These are phyloP conservation scores for Verticillium klebahnii DNA, from an alignment of 2,329 filamentous ascomycete species.

Conservation along the genomic window DNA sequence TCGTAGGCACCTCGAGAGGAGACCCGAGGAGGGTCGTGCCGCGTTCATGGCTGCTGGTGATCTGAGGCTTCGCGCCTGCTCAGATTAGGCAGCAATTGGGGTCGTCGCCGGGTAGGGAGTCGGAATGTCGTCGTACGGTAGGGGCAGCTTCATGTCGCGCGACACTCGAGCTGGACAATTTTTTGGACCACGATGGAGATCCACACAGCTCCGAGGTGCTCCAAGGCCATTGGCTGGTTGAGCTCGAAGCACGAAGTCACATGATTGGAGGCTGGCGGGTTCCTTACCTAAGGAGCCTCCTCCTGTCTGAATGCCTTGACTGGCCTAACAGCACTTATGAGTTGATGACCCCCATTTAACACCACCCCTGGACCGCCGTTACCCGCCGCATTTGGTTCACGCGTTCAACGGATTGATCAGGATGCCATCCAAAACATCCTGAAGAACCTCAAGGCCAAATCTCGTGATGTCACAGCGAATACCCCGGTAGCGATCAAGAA, in stretches of 20 bases:
- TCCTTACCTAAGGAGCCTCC: neutral
- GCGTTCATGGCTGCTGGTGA: constrained; percentile 43
- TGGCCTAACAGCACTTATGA: no score
- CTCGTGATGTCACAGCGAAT: neutral
- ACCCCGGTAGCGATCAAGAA: neutral
- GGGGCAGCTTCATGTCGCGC: constrained; percentile 4
- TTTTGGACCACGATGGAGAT: constrained; percentile 1
- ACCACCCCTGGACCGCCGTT: no score
- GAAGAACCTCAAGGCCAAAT: neutral
- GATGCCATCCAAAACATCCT: neutral
- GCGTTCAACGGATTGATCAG: neutral
- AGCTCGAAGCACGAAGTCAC: neutral
- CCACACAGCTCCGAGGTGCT: neutral
- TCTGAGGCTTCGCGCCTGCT: constrained; percentile 9
- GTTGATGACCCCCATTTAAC: neutral
- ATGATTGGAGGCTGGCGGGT: neutral
- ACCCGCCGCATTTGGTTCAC: neutral
- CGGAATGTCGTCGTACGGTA: constrained; percentile 7
- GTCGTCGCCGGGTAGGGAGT: constrained; percentile 1
- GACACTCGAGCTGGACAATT: constrained; percentile 1
- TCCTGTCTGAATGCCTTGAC: neutral
- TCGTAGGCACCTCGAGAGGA: constrained; percentile 44
- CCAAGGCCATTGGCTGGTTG: neutral
- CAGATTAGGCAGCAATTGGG: constrained; percentile 8
- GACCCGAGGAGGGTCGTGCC: constrained; percentile 49